Evolutionary conservation across 148 eudicot species (phyloP).

Genomic region (Camellia japonica): DNA sequence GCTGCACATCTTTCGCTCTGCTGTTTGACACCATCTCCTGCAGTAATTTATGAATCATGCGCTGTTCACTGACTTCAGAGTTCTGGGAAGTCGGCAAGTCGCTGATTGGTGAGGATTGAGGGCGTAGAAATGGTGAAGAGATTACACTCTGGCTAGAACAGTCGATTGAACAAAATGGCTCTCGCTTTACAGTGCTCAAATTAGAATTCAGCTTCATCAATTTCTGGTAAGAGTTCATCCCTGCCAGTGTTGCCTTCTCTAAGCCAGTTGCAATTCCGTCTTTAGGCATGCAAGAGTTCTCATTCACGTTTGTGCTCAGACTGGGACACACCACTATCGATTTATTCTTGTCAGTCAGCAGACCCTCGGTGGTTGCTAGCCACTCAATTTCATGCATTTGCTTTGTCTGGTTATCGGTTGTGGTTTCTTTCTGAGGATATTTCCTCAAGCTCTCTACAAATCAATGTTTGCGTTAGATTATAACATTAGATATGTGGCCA

Average conservation of each 20-base stretch:
- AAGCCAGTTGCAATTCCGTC: background rate
- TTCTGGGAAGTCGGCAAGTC: conserved; percentile 1
- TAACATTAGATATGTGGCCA: background rate
- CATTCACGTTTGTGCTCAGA: background rate
- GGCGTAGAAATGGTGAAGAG: conserved; percentile 3
- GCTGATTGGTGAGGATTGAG: background rate
- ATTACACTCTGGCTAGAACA: background rate
- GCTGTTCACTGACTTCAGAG: conserved; percentile 9
- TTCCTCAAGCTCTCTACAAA: conserved; percentile 38
- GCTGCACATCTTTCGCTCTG: conserved; percentile 9
- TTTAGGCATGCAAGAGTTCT: background rate
- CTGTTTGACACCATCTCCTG: conserved; percentile 23
- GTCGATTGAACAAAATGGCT: conserved; percentile 8
- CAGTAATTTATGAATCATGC: conserved; percentile 12
- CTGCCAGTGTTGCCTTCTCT: background rate
- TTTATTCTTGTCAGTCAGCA: background rate
- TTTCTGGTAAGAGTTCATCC: conserved; percentile 6
- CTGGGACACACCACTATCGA: background rate
- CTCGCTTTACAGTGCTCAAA: background rate
- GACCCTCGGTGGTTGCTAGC: conserved; percentile 1
- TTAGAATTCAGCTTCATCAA: background rate
- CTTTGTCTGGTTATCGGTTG: background rate
- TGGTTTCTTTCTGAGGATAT: conserved; percentile 18
- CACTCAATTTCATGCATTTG: background rate
- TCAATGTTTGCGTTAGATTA: background rate